A percentile compares a stretch with the other conserved stretches of the same genome.
phyloP scores from a whole-genome alignment of 768 basidiomycete genomes.

The Collybia mongolica region DNA sequence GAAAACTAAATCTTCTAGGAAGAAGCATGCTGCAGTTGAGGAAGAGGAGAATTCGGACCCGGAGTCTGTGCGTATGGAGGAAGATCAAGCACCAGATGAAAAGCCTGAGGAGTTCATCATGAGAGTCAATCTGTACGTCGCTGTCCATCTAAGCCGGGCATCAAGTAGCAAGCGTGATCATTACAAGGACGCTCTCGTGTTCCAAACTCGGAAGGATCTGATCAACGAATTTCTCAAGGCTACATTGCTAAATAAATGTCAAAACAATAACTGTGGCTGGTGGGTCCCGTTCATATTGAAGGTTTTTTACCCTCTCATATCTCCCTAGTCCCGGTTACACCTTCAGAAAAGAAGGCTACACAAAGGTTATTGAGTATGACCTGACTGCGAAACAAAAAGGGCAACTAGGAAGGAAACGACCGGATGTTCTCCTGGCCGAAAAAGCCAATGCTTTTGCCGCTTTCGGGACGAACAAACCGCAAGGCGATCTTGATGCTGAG shows the following conservation, averaged over 20 bases:
- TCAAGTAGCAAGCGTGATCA: slow-evolving; percentile 68
- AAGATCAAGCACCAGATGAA: slow-evolving; percentile 49
- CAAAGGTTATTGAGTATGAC: slow-evolving; percentile 94
- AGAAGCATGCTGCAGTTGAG: slow-evolving; percentile 13
- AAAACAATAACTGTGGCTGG: slow-evolving; percentile 76
- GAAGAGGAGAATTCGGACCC: slow-evolving; percentile 30
- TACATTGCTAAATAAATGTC: slow-evolving; percentile 70
- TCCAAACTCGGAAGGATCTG: slow-evolving; percentile 79
- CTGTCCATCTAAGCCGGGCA: slow-evolving; percentile 45
- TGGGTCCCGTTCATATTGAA: slow-evolving; percentile 39
- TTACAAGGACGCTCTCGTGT: slow-evolving; percentile 88
- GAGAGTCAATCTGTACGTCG: slow-evolving; percentile 67
- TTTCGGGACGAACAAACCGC: slow-evolving; percentile 19
- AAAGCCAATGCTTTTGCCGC: slow-evolving; percentile 30
- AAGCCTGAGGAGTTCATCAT: slow-evolving; percentile 57
- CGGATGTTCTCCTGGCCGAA: slow-evolving; percentile 68
- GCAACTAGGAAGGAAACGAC: slow-evolving; percentile 58
- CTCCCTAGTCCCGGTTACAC: slow-evolving; percentile 69
- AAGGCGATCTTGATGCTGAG: slow-evolving; percentile 46
- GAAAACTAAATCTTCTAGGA: slow-evolving; percentile 15
- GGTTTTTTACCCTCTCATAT: slow-evolving; percentile 4
- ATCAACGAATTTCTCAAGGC: slow-evolving; percentile 80
- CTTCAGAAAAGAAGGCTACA: slow-evolving; percentile 90
- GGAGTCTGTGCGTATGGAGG: slow-evolving; percentile 36
- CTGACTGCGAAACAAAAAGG: slow-evolving; percentile 77